Conservation (phyloP, 768 basidiomycete genomes). For the Lyophyllum shimeji region DNA sequence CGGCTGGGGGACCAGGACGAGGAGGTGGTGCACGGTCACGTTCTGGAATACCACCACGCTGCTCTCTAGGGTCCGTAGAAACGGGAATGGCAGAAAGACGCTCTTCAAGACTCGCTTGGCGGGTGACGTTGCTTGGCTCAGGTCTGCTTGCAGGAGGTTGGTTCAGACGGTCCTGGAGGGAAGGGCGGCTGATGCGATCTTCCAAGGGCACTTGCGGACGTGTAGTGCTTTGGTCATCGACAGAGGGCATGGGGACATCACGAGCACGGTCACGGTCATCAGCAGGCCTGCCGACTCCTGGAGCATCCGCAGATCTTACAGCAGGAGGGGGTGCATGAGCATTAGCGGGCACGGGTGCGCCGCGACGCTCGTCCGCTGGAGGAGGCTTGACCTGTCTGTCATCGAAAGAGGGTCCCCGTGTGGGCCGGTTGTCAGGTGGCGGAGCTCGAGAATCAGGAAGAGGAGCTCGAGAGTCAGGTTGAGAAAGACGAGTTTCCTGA, state of each 20-base stretch:
- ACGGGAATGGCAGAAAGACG: constrained; percentile 34
- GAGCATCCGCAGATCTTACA: constrained; percentile 18
- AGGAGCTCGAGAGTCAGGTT: constrained; percentile 26
- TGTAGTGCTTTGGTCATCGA: constrained; percentile 18
- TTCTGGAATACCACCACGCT: constrained; percentile 17
- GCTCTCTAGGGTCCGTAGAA: constrained; percentile 18
- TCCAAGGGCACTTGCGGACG: constrained; percentile 28
- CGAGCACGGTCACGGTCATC: constrained; percentile 10
- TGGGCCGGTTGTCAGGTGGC: constrained; percentile 23
- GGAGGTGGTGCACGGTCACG: constrained; percentile 18
- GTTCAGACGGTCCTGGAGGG: constrained; percentile 36
- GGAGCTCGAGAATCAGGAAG: constrained; percentile 19
- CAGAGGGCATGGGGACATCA: constrained; percentile 10
- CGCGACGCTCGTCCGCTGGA: constrained; percentile 27
- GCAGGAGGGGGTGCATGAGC: constrained; percentile 13
- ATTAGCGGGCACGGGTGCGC: constrained; percentile 8
- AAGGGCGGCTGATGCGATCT: constrained; percentile 36
- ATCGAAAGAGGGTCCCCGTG: constrained; percentile 24
- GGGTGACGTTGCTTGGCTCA: constrained; percentile 11
- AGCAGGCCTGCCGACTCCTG: constrained; percentile 19
- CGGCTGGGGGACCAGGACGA: constrained; percentile 14
- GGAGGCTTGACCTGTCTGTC: constrained; percentile 30
- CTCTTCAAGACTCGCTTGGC: constrained; percentile 39
- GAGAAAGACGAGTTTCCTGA: constrained; percentile 26
- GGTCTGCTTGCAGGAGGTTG: constrained; percentile 21